Conservation (phyloP, 2,329 filamentous ascomycete genomes). For the Myotisia sp. region DNA sequence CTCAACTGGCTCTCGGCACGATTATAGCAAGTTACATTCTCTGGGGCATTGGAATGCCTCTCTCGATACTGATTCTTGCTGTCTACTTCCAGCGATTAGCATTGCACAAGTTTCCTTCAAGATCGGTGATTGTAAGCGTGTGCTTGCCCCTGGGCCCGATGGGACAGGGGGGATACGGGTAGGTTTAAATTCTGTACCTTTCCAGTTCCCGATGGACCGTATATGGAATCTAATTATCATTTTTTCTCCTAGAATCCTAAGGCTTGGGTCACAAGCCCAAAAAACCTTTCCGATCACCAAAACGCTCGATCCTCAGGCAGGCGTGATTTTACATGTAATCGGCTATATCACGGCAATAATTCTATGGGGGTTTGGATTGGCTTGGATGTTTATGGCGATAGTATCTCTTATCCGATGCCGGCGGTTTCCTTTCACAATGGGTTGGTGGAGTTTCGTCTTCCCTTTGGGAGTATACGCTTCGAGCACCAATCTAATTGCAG, state of each 20-base stretch:
- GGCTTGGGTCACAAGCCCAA: slow-evolving; percentile 36
- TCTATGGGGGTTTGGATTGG: slow-evolving; percentile 27
- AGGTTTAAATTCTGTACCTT: slow-evolving; percentile 14
- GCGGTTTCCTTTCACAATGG: slow-evolving; percentile 46
- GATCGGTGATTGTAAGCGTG: slow-evolving; percentile 53
- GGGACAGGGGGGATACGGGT: slow-evolving; percentile 50
- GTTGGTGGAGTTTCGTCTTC: slow-evolving; percentile 50
- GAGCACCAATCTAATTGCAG: slow-evolving; percentile 30
- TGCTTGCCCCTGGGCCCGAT: slow-evolving; percentile 55
- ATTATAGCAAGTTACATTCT: slow-evolving; percentile 53
- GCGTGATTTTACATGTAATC: slow-evolving; percentile 22
- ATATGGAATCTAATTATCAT: not conserved
- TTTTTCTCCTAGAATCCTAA: slow-evolving; percentile 26
- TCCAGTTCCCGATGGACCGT: not conserved
- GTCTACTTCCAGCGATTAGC: slow-evolving; percentile 58
- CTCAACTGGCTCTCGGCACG: slow-evolving; percentile 46
- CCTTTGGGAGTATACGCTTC: slow-evolving; percentile 44
- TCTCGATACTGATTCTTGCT: slow-evolving; percentile 50
- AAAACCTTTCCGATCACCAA: slow-evolving; percentile 22
- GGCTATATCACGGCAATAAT: slow-evolving; percentile 26
- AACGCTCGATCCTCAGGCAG: slow-evolving; percentile 20
- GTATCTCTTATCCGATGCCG: slow-evolving; percentile 22
- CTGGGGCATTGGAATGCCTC: slow-evolving; percentile 50
- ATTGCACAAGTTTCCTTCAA: slow-evolving; percentile 52
- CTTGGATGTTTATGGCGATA: slow-evolving; percentile 29